Conservation (phyloP, 2,329 filamentous ascomycete species). For the Hypoxylon sp. region DNA sequence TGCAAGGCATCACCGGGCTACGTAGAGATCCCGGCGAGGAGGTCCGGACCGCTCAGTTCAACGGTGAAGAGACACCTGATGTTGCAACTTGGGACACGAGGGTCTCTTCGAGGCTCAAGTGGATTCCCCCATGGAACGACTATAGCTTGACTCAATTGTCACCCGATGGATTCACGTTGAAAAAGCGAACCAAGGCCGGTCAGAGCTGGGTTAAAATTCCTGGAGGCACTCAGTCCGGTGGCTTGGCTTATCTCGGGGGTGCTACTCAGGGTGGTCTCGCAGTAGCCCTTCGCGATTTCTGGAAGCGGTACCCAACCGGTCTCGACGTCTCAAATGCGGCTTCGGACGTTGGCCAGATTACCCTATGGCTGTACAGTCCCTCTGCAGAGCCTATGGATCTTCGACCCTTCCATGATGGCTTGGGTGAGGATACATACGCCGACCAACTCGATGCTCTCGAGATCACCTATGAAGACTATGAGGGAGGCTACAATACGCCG, state of each 20-base stretch:
- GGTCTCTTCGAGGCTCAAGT: conserved; percentile 64
- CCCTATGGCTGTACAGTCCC: conserved; percentile 73
- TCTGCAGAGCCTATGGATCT: conserved; percentile 69
- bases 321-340: conserved; percentile 69
- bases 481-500: conserved; percentile 68
- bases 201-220: conserved; percentile 72
- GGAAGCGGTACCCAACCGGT: conserved; percentile 73
- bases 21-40: conserved; percentile 66
- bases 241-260: conserved; percentile 71
- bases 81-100: conserved; percentile 63
- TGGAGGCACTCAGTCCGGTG: conserved; percentile 68
- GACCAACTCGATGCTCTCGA: conserved; percentile 72
- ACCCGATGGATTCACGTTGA: conserved; percentile 71
- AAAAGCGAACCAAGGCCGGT: conserved; percentile 71
- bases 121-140: conserved; percentile 72
- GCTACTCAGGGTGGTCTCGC: conserved; percentile 71
- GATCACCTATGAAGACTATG: conserved; percentile 75
- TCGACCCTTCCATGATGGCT: conserved; percentile 70
- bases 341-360: conserved; percentile 66
- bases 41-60: conserved; percentile 65
- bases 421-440: conserved; percentile 68
- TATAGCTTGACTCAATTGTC: conserved; percentile 71
- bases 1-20: conserved; percentile 72
- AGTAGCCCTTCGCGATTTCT: conserved; percentile 72
- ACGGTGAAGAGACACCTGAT: conserved; percentile 62